Evolutionary conservation across 225 moss, liverwort and hornwort species (phyloP).

Genomic region (Pseudoscleropodium purum): DNA sequence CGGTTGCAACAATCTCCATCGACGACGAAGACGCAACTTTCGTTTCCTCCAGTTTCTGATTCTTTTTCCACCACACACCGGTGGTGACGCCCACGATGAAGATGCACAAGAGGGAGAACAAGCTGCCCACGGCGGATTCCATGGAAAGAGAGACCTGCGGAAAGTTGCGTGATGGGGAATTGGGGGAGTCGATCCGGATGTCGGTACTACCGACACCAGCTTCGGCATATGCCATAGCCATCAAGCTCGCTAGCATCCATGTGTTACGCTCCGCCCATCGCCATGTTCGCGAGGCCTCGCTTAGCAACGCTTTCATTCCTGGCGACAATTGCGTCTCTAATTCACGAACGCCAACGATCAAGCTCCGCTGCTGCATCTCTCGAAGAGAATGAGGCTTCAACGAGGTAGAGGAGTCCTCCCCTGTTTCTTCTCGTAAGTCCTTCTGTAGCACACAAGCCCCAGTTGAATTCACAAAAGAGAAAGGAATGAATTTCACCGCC

Average conservation of each 20-base stretch:
- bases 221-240: conserved; percentile 33
- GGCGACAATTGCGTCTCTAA: conserved; percentile 1
- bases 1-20: conserved; percentile 1
- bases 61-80: conserved; percentile 24
- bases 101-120: conserved; percentile 19
- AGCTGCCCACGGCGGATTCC: conserved; percentile 13
- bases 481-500: not conserved
- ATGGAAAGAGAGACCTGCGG: not conserved
- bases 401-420: not conserved
- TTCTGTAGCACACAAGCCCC: not conserved
- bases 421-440: not conserved
- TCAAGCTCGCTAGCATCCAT: conserved; percentile 35
- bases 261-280: conserved; percentile 35
- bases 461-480: not conserved
- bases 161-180: not conserved
- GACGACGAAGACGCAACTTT: not conserved
- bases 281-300: conserved; percentile 39
- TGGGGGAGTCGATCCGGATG: not conserved
- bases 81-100: conserved; percentile 37
- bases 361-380: conserved; percentile 17
- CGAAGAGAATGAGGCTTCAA: not conserved
- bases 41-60: not conserved
- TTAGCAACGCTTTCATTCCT: conserved; percentile 24
- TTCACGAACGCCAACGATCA: not conserved
- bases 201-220: not conserved